Percentiles rank a stretch among this genome's conserved stretches.
Conservation (phyloP, 1,139 yeast genomes). For the Kodamaea arcana region DNA sequence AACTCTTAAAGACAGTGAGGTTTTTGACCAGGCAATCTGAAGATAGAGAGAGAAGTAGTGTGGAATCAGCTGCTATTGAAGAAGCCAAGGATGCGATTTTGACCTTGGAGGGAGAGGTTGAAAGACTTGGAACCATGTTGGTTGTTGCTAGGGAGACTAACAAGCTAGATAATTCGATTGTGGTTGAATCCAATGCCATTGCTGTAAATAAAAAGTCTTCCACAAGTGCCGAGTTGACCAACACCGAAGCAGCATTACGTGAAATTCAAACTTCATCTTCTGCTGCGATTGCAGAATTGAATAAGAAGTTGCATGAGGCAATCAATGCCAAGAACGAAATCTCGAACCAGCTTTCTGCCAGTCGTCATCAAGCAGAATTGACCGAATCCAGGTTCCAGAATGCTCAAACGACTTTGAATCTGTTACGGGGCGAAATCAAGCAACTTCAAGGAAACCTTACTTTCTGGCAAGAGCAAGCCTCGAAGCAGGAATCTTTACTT, state of each 20-base stretch:
- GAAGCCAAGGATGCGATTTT: slow-evolving; percentile 78
- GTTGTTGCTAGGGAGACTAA: slow-evolving; percentile 33
- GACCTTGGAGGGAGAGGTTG: slow-evolving; percentile 60
- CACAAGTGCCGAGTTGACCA: slow-evolving; percentile 18
- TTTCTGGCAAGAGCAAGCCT: slow-evolving; percentile 50
- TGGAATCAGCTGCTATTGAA: slow-evolving; percentile 58
- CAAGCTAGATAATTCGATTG: slow-evolving; percentile 62
- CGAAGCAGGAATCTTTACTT: slow-evolving; percentile 52
- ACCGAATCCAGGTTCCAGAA: slow-evolving; percentile 31
- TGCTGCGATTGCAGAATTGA: slow-evolving; percentile 6
- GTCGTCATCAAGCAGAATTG: slow-evolving; percentile 31
- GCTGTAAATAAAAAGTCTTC: slow-evolving; percentile 7
- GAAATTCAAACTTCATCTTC: slow-evolving; percentile 20
- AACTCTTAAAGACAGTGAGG: slow-evolving; percentile 62
- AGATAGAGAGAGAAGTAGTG: slow-evolving; percentile 34
- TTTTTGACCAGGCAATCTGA: slow-evolving; percentile 70
- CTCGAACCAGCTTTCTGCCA: slow-evolving; percentile 25
- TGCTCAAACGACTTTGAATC: slow-evolving; percentile 25
- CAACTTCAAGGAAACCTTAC: slow-evolving; percentile 17
- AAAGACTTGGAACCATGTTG: slow-evolving; percentile 44
- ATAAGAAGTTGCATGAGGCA: slow-evolving; percentile 24
- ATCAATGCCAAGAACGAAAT: slow-evolving; percentile 30
- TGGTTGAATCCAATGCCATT: slow-evolving; percentile 36
- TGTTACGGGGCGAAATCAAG: slow-evolving; percentile 22
- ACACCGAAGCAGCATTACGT: slow-evolving; percentile 26